A percentile compares a stretch with the other conserved stretches of the same genome.
phyloP scores from a whole-genome alignment of 495 filamentous ascomycete genomes.

The Aspergillus avenaceus region DNA sequence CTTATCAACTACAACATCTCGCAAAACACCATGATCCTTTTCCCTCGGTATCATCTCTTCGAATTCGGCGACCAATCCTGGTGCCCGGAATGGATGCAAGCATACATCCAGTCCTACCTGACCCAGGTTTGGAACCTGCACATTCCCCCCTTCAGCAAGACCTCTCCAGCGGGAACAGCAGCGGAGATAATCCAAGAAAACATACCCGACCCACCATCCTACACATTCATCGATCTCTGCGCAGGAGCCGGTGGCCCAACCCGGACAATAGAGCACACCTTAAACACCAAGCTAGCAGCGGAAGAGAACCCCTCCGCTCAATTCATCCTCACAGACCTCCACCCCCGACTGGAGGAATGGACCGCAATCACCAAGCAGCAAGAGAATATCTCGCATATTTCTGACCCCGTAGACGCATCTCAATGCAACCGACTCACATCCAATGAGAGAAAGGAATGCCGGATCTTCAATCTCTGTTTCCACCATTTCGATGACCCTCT shows the following conservation, averaged over 20 bases:
- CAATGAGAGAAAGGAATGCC: constrained; percentile 39
- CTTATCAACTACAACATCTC: no score
- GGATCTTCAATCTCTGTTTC: constrained; percentile 69
- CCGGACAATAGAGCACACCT: constrained; percentile 53
- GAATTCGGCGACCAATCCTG: constrained; percentile 37
- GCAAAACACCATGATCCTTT: constrained; percentile 4
- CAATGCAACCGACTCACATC: constrained; percentile 19
- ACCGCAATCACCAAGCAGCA: constrained; percentile 41
- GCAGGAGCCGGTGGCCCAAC: constrained; percentile 69
- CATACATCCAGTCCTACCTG: constrained; percentile 28
- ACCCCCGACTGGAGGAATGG: constrained; percentile 64
- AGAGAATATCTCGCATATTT: constrained; percentile 52
- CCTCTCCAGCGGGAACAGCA: constrained; percentile 18
- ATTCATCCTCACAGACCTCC: constrained; percentile 67
- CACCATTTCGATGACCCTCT: constrained; percentile 69
- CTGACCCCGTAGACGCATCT: constrained; percentile 58
- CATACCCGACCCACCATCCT: constrained; percentile 35
- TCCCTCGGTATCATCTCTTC: constrained; percentile 27
- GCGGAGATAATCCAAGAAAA: constrained; percentile 41
- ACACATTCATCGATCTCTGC: constrained; percentile 69
- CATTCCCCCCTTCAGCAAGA: constrained; percentile 18
- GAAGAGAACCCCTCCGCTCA: constrained; percentile 35
- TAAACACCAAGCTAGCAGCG: constrained; percentile 43
- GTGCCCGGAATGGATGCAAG: constrained; percentile 27
- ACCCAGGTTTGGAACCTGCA: constrained; percentile 30